Base-by-base conservation (phyloP, 2,329 filamentous ascomycete genomes). In the Phialophora verrucosa region DNA sequence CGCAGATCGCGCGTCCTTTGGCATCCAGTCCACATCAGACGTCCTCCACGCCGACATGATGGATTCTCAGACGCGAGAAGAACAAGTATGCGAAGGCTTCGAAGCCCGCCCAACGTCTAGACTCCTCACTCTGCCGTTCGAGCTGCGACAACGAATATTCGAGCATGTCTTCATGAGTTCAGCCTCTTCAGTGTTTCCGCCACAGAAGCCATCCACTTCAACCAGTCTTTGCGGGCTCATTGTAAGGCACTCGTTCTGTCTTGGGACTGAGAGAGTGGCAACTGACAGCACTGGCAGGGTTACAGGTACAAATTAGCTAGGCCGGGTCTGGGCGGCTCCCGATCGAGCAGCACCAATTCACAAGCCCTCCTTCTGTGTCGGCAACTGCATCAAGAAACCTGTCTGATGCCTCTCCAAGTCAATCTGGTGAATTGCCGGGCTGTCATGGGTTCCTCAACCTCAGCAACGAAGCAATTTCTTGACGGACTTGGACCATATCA, bases 321-420 rank as follows among this genome's bases (percentile, higher is more conserved):
- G 23, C 11, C 25, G 10, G n/a, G 23, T 2, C 47, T 35, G 50
- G 44, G 17, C 2, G 31, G n/a, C n/a, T 2, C n/a, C 14, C n/a
- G n/a, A n/a, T n/a, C 25, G n/a, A 65, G 23, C 50, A 62, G 53
- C 8, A 31, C 17, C 12, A 31, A 42, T 53, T 27, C 59, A 23
- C 35, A 62, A 20, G 25, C 47, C 11, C 50, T 60, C 23, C 32
- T 44, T n/a, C 12, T 63, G 17, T 67, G 60, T 38, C 60, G 60
- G 11, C 65, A 61, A 47, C 35, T 67, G 11, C 51, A 67, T 49
- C 17, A 49, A 42, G 61, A 67, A 44, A 56, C 50, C 20, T 49
- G 60, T 20, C 8, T 63, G 47, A 51, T 67, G 56, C 60, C 65
- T 32, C 53, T 67, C 25, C 60, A 64, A 50, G 27, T 59, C 35